A percentile compares a stretch with the other conserved stretches of the same genome.
phyloP scores from a whole-genome alignment of 345 rosid genomes.

The Hibiscus trionum region DNA sequence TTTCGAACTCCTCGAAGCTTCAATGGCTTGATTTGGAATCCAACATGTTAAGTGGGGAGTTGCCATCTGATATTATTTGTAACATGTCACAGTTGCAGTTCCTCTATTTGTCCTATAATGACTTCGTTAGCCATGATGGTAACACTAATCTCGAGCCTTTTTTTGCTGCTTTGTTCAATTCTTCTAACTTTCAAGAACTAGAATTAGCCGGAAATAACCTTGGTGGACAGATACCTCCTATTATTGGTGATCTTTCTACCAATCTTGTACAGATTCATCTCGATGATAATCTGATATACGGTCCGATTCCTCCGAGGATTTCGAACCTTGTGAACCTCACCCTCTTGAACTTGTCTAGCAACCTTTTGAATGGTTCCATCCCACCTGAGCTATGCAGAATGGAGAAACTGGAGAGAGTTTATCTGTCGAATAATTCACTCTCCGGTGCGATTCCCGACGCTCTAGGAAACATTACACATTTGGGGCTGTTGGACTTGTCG shows the following conservation, averaged over 20 bases:
- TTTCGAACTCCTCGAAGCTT: conserved; percentile 61
- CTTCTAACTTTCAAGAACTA: conserved; percentile 58
- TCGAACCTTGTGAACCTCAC: conserved; percentile 68
- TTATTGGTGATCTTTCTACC: conserved; percentile 50
- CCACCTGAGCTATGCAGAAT: conserved; percentile 55
- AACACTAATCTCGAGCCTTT: conserved; percentile 80
- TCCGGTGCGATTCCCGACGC: conserved; percentile 68
- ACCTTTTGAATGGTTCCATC: conserved; percentile 65
- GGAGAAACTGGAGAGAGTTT: conserved; percentile 70
- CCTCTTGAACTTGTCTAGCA: conserved; percentile 71
- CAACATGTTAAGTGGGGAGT: conserved; percentile 58
- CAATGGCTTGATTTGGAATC: conserved; percentile 81
- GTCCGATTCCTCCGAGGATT: conserved; percentile 68
- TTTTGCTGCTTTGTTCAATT: conserved; percentile 52
- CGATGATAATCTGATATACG: conserved; percentile 61
- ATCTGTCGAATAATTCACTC: conserved; percentile 62
- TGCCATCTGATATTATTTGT: conserved; percentile 52
- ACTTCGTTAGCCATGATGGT: conserved; percentile 52
- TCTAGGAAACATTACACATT: conserved; percentile 56
- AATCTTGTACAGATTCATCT: conserved; percentile 68
- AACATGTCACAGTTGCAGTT: conserved; percentile 58
- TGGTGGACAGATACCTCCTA: conserved; percentile 56
- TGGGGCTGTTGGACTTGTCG: conserved; percentile 83
- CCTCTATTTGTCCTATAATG: conserved; percentile 77
- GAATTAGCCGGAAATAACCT: conserved; percentile 74